Evolutionary conservation across 371 early-diverging fungal species (phyloP).

Genomic region (Coelomomyces lativittatus): DNA sequence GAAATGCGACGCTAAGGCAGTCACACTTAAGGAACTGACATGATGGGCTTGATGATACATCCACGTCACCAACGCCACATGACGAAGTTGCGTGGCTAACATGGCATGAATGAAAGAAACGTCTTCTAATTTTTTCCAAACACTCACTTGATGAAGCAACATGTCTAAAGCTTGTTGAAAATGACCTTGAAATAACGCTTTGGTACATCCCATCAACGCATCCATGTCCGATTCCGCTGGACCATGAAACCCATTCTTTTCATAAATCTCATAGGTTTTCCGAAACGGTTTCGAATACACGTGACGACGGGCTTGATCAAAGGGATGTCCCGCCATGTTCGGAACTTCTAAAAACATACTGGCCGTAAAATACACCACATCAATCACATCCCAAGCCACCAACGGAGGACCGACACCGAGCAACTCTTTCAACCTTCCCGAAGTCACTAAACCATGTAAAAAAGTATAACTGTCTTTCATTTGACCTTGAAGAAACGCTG

Average conservation of each 20-base stretch:
- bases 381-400: constrained; percentile 92
- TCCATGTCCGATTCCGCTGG: constrained; percentile 95
- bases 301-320: constrained; percentile 44
- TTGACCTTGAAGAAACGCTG: constrained; percentile 86
- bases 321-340: constrained; percentile 69
- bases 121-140: constrained; percentile 81
- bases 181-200: constrained; percentile 74
- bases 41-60: constrained; percentile 72
- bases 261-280: constrained; percentile 78
- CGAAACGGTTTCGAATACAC: constrained; percentile 81
- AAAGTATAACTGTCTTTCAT: constrained; percentile 68
- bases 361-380: constrained; percentile 82
- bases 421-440: constrained; percentile 73
- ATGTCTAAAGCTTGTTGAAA: constrained; percentile 77
- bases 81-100: constrained; percentile 72
- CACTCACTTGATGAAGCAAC: constrained; percentile 69
- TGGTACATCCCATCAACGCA: constrained; percentile 89
- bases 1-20: constrained; percentile 68
- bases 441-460: constrained; percentile 83
- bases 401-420: constrained; percentile 87
- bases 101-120: constrained; percentile 66
- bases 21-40: constrained; percentile 68
- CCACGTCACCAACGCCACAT: constrained; percentile 87
- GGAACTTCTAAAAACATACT: constrained; percentile 94
- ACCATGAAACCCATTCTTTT: constrained; percentile 81